A percentile compares a stretch with the other conserved stretches of the same genome.
These are phyloP conservation scores for Diddensiella transvaalensis DNA, from an alignment of 805 yeast genomes.

Conservation along the genomic window DNA sequence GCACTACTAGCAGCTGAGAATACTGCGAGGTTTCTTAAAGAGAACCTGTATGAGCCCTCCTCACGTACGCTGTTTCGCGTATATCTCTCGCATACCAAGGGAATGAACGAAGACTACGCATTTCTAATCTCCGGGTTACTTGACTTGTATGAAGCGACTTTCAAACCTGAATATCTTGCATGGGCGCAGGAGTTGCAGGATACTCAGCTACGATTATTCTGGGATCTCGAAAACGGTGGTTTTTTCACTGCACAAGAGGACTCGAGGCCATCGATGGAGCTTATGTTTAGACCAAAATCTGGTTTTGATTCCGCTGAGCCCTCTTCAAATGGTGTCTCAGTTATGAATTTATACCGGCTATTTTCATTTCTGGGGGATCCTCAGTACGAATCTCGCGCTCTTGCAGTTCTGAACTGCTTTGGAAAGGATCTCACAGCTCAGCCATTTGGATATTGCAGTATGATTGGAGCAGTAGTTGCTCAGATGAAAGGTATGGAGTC, in stretches of 20 bases:
- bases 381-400: slow-evolving; percentile 17
- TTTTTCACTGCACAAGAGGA: slow-evolving; percentile 27
- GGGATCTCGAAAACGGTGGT: slow-evolving; percentile 34
- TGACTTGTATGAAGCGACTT: slow-evolving; percentile 35
- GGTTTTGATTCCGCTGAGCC: slow-evolving; percentile 39
- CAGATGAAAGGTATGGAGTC: slow-evolving; percentile 16
- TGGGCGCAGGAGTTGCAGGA: slow-evolving; percentile 34
- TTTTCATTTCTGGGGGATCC: slow-evolving; percentile 12
- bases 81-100: slow-evolving; percentile 19
- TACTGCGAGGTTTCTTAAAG: slow-evolving; percentile 27
- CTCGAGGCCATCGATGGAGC: slow-evolving; percentile 18
- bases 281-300: slow-evolving; percentile 35
- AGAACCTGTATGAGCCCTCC: slow-evolving; percentile 24
- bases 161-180: slow-evolving; percentile 25
- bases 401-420: slow-evolving; percentile 19
- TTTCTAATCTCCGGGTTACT: slow-evolving; percentile 34
- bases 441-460: slow-evolving; percentile 25
- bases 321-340: slow-evolving; percentile 35
- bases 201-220: slow-evolving; percentile 31
- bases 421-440: slow-evolving; percentile 25
- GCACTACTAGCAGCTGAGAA: slow-evolving; percentile 28
- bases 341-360: slow-evolving; percentile 31
- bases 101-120: slow-evolving; percentile 39
- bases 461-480: slow-evolving; percentile 20
- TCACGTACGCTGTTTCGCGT: slow-evolving; percentile 23